These are phyloP conservation scores for Musa schizocarpa DNA, from an alignment of 176 grass and related monocot species.

Conservation along the genomic window DNA sequence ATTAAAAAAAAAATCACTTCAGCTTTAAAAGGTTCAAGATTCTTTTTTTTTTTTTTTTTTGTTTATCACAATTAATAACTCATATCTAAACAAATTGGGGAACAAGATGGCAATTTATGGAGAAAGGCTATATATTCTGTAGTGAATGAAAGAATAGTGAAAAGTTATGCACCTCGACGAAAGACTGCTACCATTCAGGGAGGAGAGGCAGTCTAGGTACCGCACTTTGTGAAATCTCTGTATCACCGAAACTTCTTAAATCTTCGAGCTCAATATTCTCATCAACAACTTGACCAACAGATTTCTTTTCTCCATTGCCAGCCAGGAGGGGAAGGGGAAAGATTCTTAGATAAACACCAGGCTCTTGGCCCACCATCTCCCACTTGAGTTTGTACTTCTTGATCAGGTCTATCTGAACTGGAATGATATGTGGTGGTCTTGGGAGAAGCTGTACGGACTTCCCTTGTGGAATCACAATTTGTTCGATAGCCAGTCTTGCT, in stretches of 20 bases:
- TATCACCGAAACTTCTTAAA: conserved; percentile 22
- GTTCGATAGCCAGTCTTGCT: conserved; percentile 70
- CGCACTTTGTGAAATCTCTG: conserved; percentile 31
- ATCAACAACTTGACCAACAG: conserved; percentile 4
- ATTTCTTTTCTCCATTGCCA: conserved; percentile 8
- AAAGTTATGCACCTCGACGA: neutral
- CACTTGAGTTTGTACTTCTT: conserved; percentile 64
- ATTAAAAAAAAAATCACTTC: no score
- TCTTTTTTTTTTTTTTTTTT: no score
- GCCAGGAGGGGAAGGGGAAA: conserved; percentile 40
- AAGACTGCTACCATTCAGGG: conserved; percentile 30
- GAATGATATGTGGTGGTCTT: conserved; percentile 43
- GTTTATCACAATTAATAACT: no score
- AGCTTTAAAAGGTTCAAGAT: no score
- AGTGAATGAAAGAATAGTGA: neutral
- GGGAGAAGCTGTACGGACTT: conserved; percentile 51
- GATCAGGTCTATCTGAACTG: conserved; percentile 51
- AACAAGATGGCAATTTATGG: no score
- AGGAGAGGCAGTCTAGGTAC: conserved; percentile 49
- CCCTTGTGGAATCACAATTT: conserved; percentile 63
- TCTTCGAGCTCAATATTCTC: neutral
- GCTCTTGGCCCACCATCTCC: conserved; percentile 41
- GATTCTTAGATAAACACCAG: conserved; percentile 31
- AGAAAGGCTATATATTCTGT: neutral
- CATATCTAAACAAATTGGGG: no score